Conservation (phyloP, 2,329 filamentous ascomycete species). For the Hymenoscyphus salicellus region DNA sequence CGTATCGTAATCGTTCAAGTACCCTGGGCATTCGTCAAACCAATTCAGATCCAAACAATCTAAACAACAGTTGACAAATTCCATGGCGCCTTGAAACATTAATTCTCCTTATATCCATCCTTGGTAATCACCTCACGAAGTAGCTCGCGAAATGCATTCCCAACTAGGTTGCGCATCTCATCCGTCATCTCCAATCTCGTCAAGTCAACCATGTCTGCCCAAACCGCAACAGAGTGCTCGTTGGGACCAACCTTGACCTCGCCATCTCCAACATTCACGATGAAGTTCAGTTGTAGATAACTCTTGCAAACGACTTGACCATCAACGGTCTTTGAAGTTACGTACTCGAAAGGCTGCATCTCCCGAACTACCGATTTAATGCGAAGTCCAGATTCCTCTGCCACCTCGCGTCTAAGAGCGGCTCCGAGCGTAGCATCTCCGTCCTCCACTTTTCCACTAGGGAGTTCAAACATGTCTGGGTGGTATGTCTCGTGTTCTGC, state of each 20-base stretch:
- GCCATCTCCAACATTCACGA: neutral
- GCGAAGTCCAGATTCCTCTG: neutral
- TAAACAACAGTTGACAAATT: too few species aligned
- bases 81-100: too few species aligned
- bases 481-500: neutral
- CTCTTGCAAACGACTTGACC: neutral
- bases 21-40: too few species aligned
- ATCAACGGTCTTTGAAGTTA: neutral
- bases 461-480: constrained; percentile 3
- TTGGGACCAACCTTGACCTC: neutral
- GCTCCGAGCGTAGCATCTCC: neutral
- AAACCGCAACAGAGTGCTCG: neutral
- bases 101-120: too few species aligned
- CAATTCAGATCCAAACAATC: too few species aligned
- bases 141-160: neutral
- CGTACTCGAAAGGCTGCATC: neutral
- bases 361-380: neutral
- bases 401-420: neutral
- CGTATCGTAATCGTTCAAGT: too few species aligned
- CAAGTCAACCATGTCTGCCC: neutral
- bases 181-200: neutral
- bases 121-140: too few species aligned
- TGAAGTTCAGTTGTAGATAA: neutral
- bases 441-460: neutral
- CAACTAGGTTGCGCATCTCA: neutral